Base-by-base conservation (phyloP, 2,329 filamentous ascomycete genomes). In the Scedosporium aurantiacum region DNA sequence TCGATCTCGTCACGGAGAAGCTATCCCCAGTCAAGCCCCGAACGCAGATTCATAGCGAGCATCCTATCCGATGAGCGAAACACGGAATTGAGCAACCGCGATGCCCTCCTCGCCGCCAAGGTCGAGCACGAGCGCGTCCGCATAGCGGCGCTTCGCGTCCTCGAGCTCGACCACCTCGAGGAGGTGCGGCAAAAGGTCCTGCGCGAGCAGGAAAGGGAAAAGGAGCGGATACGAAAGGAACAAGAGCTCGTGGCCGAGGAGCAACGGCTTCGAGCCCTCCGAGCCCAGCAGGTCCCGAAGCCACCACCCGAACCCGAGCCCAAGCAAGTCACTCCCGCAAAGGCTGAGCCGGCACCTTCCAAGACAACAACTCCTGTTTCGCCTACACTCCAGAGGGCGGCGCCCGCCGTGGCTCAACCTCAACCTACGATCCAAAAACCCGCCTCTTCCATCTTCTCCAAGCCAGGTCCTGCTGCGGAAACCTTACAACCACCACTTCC, bases 101-200 rank as follows among this genome's bases (percentile, higher is more conserved):
- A 85, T 66, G 87, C 87, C 14, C 79, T 93, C 16, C 82, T 82
- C 55, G 81, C 82, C 56, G 87, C 87, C 3, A 83, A 83, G 57
- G 78, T 78, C 14, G 82, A 87, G 68, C 89, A 91, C 70, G 82
- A 88, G 43, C 79, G 82, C 28, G 81, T 93, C 10, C 79, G 80
- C 28, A 73, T 79, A 60, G 73, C 73, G 32, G 81, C 81, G 6
- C 70, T 82, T 41, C 73, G 75, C 16, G 78, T 78, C 5, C 79
- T 75, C 61, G 72, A 79, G 63, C 70, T 80, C 47, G 75, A 83
- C 62, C 73, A 78, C 63, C 67, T 79, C 16, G 70, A 78, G 59
- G 72, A 78, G 64, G 74, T 80, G 64, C 73, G 77, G 63, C 68
- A 73, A 41, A 71, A 74, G 12, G 74, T 81, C 55, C 60, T 74